Evolutionary conservation across 169 alveolate species (phyloP), one percentile per base, ranked within the genome.

Genomic region (Plasmodium billcollinsi): DNA sequence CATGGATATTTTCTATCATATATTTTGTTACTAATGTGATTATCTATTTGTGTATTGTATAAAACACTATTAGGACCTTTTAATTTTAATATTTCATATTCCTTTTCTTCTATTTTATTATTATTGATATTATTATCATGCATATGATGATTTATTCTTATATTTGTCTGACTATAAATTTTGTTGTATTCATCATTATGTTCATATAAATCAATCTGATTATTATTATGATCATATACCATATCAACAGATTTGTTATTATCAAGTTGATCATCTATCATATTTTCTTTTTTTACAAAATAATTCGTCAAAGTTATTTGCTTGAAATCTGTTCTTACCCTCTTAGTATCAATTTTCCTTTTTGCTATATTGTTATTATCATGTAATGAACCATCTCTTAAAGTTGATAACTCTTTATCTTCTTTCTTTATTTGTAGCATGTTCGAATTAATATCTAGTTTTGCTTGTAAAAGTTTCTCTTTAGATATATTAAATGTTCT

Each of bases 301-400:
- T 78, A 78, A 52, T 78, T 78, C 8, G 89, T 78, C 12, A 78
- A 47, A 2, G 74, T 78, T 21, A 78, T 78, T 59, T 78, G 89
- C 20, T 43, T 78, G 24, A 50, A 69, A 52, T 78, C 89, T n/a
- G 89, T 78, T 33, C 89, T 50, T 12, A 78, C 89, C 12, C 89
- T 11, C 26, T 66, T 78, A 15, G 89, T 78, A 9, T 78, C 89
- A 50, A 65, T 52, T 1, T 59, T 14, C 20, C 39, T 63, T 45
- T 78, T 78, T 3, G 8, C 8, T 50, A 24, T 26, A 18, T 43
- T 12, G 1, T 12, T 66, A 12, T 33, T 56, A 29, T 15, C 15
- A 7, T n/a, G 18, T 21, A n/a, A n/a, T 3, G 6, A 8, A n/a
- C 0, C 65, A 18, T 70, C 12, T 33, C 18, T 24, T 1, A 11